Conservation (phyloP, 1,284 basidiomycete species). For the Tremellales sp. region DNA sequence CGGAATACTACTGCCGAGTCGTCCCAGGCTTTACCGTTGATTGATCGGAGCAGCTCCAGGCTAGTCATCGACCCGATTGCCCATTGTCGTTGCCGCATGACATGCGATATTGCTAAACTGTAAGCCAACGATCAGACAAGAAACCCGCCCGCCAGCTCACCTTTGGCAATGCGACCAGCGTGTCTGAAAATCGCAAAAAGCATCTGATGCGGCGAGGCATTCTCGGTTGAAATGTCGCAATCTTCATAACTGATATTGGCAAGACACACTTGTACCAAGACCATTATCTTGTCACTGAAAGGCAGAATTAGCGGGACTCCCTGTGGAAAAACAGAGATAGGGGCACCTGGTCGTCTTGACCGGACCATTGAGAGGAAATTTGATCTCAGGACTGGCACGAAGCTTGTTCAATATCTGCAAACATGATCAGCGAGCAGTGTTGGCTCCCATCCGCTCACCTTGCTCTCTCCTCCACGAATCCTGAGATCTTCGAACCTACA, state of each 20-base stretch:
- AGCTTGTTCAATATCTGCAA: constrained; percentile 34
- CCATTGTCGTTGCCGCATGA: constrained; percentile 15
- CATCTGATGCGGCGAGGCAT: constrained; percentile 25
- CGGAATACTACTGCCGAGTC: constrained; percentile 37
- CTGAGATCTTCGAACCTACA: constrained; percentile 39
- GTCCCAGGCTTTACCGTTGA: constrained; percentile 46
- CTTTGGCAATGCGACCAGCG: constrained; percentile 38
- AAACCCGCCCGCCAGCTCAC: constrained; percentile 12
- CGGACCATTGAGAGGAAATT: constrained; percentile 25
- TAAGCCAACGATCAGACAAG: not conserved
- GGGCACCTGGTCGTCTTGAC: constrained; percentile 34
- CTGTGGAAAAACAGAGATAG: no score
- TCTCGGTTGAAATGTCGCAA: constrained; percentile 25
- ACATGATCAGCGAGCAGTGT: constrained; percentile 2
- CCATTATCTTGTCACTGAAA: constrained; percentile 45
- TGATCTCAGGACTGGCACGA: constrained; percentile 26
- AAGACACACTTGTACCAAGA: constrained; percentile 40
- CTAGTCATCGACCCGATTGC: constrained; percentile 29
- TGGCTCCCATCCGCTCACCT: constrained; percentile 14
- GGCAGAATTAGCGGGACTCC: constrained; percentile 11
- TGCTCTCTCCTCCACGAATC: constrained; percentile 39
- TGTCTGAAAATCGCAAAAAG: constrained; percentile 30
- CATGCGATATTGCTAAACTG: constrained; percentile 31
- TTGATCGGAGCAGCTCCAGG: constrained; percentile 29
- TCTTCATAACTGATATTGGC: constrained; percentile 35